Base-by-base conservation (phyloP, 805 yeast genomes). In the Kazachstania taianensis region DNA sequence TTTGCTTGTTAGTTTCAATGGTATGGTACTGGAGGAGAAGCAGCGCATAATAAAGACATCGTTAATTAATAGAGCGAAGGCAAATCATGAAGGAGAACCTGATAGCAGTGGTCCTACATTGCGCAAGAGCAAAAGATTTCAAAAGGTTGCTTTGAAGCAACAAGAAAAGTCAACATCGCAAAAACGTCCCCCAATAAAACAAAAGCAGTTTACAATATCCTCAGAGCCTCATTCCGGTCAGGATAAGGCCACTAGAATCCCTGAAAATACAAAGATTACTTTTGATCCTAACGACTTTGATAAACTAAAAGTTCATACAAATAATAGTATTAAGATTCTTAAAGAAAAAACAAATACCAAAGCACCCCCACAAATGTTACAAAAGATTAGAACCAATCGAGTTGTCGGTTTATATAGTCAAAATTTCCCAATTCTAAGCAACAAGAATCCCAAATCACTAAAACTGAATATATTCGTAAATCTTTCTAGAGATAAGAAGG, bases 381-480 rank as follows among this genome's bases (percentile, higher is more conserved):
- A 22, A 22, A 36, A 36, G 19, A 23, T 26, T 9, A 33, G 36
- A 20, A 29, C 34, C 4, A 35, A 36, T 19, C 38, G 35, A 29
- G 49, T 50, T 10, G 46, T 53, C 18, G 52, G 57, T 3, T 35
- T 55, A 28, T 46, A 51, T 36, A 45, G 44, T 30, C 41, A 36
- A 16, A 55, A 55, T 41, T 55, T 55, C 41, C 50, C 55, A 18
- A 49, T 48, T 16, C 39, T 55, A 22, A 51, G 48, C 37, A 52
- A 42, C 30, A 46, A 48, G 37, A 52, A 55, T 33, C 55, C 52
- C 3, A 48, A 44, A 35, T 43, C 46, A 24, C 39, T 55, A 32
- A 53, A 53, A 35, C 33, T 52, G 26, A 55, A 55, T 42, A 42
- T 55, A 16, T 55, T 52, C 32, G 41, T 53, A n/a, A 53, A 45